Evolutionary conservation across 208 protist species (phyloP).

Genomic region (Trypanosoma mega): DNA sequence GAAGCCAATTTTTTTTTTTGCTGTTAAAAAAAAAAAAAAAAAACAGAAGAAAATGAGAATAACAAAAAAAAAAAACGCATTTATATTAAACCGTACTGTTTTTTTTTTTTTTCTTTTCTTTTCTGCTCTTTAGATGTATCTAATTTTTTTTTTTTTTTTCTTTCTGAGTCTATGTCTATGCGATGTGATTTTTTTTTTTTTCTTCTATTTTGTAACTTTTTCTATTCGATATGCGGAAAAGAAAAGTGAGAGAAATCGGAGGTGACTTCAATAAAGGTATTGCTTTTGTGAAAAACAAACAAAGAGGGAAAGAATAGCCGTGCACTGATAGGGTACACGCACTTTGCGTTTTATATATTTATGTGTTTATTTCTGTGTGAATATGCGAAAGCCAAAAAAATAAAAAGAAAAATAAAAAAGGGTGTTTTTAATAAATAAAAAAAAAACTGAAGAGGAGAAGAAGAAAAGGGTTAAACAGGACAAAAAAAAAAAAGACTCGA

Average conservation of each 20-base stretch:
- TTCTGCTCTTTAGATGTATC: background rate
- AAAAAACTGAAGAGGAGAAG: too few relatives aligned
- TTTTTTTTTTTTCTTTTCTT: slow-evolving; percentile 26
- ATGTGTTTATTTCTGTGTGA: too few relatives aligned
- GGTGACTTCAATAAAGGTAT: too few relatives aligned
- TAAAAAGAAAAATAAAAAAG: background rate
- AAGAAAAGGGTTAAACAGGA: too few relatives aligned
- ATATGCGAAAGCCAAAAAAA: slow-evolving; percentile 4
- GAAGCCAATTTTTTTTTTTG: too few relatives aligned
- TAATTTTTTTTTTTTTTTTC: slow-evolving; percentile 18
- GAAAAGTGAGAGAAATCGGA: too few relatives aligned
- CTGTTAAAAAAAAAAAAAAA: slow-evolving; percentile 18
- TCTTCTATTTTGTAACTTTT: slow-evolving; percentile 5
- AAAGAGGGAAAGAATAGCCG: too few relatives aligned
- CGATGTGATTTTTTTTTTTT: background rate
- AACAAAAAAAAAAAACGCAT: slow-evolving; percentile 4
- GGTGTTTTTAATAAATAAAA: slow-evolving; percentile 3
- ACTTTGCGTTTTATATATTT: too few relatives aligned
- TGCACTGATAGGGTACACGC: too few relatives aligned
- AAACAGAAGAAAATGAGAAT: slow-evolving; percentile 2
- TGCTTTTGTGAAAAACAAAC: too few relatives aligned
- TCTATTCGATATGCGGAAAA: too few relatives aligned
- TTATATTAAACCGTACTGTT: background rate
- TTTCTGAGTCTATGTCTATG: background rate
- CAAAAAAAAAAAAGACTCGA: too few relatives aligned